Base-by-base conservation (phyloP, 2,329 filamentous ascomycete species). In the Ceratocystis eucalypticola region DNA sequence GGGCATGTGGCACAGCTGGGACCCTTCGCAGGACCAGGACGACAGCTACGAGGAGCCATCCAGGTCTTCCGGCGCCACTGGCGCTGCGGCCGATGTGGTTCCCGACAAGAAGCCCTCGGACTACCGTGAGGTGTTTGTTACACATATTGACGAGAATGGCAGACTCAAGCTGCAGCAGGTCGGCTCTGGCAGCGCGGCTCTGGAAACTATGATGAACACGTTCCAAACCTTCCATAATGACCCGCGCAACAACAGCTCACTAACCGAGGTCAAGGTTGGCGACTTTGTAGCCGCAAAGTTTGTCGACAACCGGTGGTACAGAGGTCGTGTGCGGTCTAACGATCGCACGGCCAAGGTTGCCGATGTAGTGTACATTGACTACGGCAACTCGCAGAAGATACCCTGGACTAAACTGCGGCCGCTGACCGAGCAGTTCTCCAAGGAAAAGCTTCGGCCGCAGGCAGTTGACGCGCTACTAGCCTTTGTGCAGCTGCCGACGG, bases 301-400 rank as follows among this genome's bases (percentile, higher is more conserved):
- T 80, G 88, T 86, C 5, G 94, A 99, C 74, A 85, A 87, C 68
- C 86, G 94, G 71, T 99, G 93, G 93, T 99, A 99, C 79, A 89
- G 94, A 69, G 94, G 89, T 41, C 88, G 87, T 69, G 85, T 99
- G 69, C 88, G 92, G 69, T 86, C 92, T 74, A 96, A 97, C 76
- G 94, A 99, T 78, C 91, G 94, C 69, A 83, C 92, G 7, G 87
- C 87, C 72, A 91, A 94, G 82, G 85, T 89, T 71, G 88, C 91
- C 28, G 94, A 99, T 76, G 88, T 99, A 30, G 79, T 95, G 59
- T 99, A 96, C 77, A 85, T 99, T 69, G 94, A 99, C 79, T 99
- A 95, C 76, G 94, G 94, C 72, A 99, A 99, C 81, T 88, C 84
- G 66, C 94, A 99, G 77, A 88, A 86, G 73, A 81, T 96, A 67